Base-by-base conservation (phyloP, 108 stramenopile genomes). In the Nitzschia inconspicua region DNA sequence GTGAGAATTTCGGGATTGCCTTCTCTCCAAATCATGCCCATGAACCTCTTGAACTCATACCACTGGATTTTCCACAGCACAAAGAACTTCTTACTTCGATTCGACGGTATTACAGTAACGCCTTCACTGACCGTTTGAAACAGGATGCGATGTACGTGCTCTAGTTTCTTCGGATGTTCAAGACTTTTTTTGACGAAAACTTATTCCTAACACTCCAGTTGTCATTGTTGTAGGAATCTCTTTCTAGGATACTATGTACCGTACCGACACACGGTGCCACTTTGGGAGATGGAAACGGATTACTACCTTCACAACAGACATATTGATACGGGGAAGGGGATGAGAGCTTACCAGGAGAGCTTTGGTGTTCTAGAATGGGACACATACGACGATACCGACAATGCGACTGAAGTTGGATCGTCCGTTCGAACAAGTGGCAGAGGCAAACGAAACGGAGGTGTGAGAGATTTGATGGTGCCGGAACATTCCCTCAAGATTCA, bases 21-120 rank as follows among this genome's bases (percentile, higher is more conserved):
- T 27, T 13, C 29, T 51, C 19, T 51, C 18, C 3, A 16, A 51
- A 51, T 23, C 2, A 51, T 51, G 13, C 0, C 1, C 14, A n/a
- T n/a, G n/a, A n/a, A n/a, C n/a, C n/a, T n/a, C n/a, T n/a, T n/a
- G n/a, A n/a, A n/a, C 11, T 39, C 37, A 39, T 39, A 11, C 37
- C n/a, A n/a, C n/a, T 10, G 10, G 19, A 47, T 28, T 18, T 11
- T 13, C 36, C 1, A 26, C 51, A 83, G 87, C 91, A 91, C 72
- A 96, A 96, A 65, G 96, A 97, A 58, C 63, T 98, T 8, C 77
- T 97, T 7, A 98, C 97, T 19, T 97, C 96, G 5, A 95, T 98
- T 26, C 72, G 95, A 54, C 67, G 98, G 43, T 97, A 99, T 73
- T 97, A 97, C 69, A 93, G 87, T 57, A 99, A 99, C 65, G 95